Percentiles rank a stretch among this genome's conserved stretches.
phyloP scores from a whole-genome alignment of 1,139 yeast genomes.

The Magnusiomyces fungicola region DNA sequence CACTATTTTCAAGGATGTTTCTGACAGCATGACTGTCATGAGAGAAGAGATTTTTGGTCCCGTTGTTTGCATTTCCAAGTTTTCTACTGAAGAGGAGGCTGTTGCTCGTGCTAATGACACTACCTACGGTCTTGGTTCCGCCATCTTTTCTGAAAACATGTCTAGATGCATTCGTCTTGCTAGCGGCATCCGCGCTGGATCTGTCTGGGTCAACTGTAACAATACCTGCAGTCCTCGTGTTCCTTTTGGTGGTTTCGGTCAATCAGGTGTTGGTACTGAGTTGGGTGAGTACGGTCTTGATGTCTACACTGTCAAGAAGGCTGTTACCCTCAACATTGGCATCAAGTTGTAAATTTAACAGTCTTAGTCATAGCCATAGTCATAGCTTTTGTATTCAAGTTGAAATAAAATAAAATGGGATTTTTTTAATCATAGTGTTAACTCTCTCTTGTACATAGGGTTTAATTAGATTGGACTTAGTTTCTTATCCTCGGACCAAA shows the following conservation, averaged over 20 bases:
- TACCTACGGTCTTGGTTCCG: slow-evolving; percentile 75
- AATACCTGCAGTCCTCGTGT: slow-evolving; percentile 69
- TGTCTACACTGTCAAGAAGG: slow-evolving; percentile 72
- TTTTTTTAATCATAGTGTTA: no score
- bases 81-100: slow-evolving; percentile 64
- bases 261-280: slow-evolving; percentile 85
- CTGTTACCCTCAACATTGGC: slow-evolving; percentile 50
- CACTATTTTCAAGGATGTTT: slow-evolving; percentile 60
- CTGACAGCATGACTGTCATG: slow-evolving; percentile 54
- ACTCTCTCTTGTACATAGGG: no score
- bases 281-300: slow-evolving; percentile 76
- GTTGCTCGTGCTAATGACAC: slow-evolving; percentile 72
- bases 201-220: slow-evolving; percentile 76
- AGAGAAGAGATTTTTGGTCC: slow-evolving; percentile 82
- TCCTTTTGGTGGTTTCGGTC: slow-evolving; percentile 80
- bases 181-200: slow-evolving; percentile 61
- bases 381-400: no score
- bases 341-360: slow-evolving; percentile 18
- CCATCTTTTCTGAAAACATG: slow-evolving; percentile 61
- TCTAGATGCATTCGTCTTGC: slow-evolving; percentile 53
- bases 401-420: no score
- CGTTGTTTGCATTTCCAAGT: slow-evolving; percentile 66
- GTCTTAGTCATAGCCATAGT: no score
- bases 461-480: no score
- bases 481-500: no score